Evolutionary conservation across 129 eudicot genomes (phyloP), one percentile per base, ranked within the genome.

Genomic region (Gnaphalium uliginosum): DNA sequence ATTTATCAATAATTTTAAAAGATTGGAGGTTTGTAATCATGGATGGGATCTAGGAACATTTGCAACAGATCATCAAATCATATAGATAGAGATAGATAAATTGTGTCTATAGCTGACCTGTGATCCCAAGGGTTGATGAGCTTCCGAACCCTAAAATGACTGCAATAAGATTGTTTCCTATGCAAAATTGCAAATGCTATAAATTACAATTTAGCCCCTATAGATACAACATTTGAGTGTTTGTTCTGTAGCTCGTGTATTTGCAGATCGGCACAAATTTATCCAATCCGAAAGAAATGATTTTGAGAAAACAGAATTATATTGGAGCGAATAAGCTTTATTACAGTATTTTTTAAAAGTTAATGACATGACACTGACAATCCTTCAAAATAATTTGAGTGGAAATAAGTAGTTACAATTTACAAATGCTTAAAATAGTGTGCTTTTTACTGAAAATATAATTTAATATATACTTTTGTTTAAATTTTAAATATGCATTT

Each of bases 11-110:
- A 72, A 78, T 50, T 51, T 71, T 72, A 14, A 71, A 65, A 78
- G 71, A 69, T 82, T 82, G 64, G 77, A 87, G 72, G 83, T 89
- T 87, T 75, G 82, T 53, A 58, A 91, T 88, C 96, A 92, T 92
- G 83, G 62, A 69, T 79, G 79, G 69, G 53, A 67, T 75, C 70
- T 74, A 77, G 23, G 77, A 59, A 77, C 23, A 85, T 26, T 22
- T 78, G 66, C 35, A 46, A 57, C 27, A 57, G 27, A 57, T 6
- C 13, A 57, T 18, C 13, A 18, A 57, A 57, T 21, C 26, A 6
- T 22, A 57, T 9, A 57, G 10, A 57, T 18, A 57, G 27, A 46
- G 53, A 46, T 46, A 13, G 51, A 43, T 43, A 39, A 14, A 39
- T 9, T 21, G 62, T 57, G 21, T 21, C 27, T n/a, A 22, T 21